Conservation (phyloP, 2,329 filamentous ascomycete species). For the Leptosphaerulina australis region DNA sequence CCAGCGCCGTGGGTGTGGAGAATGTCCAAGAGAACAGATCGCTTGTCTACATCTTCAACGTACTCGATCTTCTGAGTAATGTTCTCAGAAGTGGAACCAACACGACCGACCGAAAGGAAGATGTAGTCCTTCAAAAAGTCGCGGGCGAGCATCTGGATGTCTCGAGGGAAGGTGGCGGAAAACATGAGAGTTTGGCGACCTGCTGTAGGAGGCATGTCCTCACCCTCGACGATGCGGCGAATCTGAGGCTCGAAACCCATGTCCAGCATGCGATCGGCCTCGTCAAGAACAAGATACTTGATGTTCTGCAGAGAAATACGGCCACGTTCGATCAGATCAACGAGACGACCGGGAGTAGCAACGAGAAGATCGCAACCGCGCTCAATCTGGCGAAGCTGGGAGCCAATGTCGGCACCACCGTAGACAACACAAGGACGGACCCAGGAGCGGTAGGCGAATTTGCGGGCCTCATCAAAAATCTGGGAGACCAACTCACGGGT, state of each 20-base stretch:
- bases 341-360: conserved; percentile 94
- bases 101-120: conserved; percentile 97
- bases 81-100: conserved; percentile 99
- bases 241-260: conserved; percentile 99
- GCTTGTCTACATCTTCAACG: conserved; percentile 95
- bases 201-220: conserved; percentile 89
- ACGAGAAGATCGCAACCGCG: conserved; percentile 96
- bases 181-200: conserved; percentile 99
- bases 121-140: conserved; percentile 99
- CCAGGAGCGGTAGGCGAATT: conserved; percentile 99
- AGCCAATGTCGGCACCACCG: conserved; percentile 97
- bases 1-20: conserved; percentile 90
- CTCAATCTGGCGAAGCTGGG: conserved; percentile 97
- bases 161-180: conserved; percentile 97
- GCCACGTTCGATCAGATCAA: conserved; percentile 97
- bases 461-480: conserved; percentile 96
- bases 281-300: conserved; percentile 98
- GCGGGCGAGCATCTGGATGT: conserved; percentile 98
- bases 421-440: conserved; percentile 98
- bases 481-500: conserved; percentile 98
- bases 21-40: conserved; percentile 95
- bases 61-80: conserved; percentile 99
- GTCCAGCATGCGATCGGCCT: conserved; percentile 99
- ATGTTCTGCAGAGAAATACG: conserved; percentile 98
- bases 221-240: conserved; percentile 95